Conservation (phyloP, 1,284 basidiomycete genomes). For the Neolentinus lepideus region DNA sequence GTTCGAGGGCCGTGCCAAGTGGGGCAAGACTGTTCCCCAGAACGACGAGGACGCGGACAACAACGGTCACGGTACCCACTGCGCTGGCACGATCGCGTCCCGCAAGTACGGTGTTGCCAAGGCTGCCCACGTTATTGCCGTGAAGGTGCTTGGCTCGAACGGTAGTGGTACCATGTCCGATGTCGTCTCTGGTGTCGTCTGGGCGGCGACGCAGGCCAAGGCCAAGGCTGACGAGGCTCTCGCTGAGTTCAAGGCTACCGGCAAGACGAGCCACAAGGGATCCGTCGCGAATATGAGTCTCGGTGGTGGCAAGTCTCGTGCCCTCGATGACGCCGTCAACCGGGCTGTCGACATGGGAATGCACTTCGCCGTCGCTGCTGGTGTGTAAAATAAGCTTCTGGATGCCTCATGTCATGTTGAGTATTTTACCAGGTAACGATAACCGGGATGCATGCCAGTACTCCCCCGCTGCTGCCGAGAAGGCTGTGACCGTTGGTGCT, state of each 20-base stretch:
- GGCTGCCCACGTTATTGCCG: conserved; percentile 86
- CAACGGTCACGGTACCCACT: conserved; percentile 35
- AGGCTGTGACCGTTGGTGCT: conserved; percentile 75
- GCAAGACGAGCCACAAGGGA: conserved; percentile 57
- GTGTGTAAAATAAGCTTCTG: conserved; percentile 29
- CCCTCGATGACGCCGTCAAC: conserved; percentile 85
- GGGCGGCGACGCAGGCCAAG: conserved; percentile 67
- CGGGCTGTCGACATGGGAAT: conserved; percentile 78
- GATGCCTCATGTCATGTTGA: conserved; percentile 4
- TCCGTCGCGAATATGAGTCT: conserved; percentile 98
- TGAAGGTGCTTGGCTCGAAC: conserved; percentile 94
- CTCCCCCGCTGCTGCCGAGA: conserved; percentile 62
- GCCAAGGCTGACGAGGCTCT: conserved; percentile 50
- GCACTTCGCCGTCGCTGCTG: conserved; percentile 94
- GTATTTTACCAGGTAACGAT: conserved; percentile 30
- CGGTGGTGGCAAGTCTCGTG: conserved; percentile 89
- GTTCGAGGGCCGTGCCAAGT: conserved; percentile 52
- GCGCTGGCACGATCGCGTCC: conserved; percentile 34
- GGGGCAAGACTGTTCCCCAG: conserved; percentile 42
- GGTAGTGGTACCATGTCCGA: conserved; percentile 97
- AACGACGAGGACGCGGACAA: conserved; percentile 37
- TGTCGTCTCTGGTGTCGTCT: conserved; percentile 84
- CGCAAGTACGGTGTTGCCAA: conserved; percentile 88
- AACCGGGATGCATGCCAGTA: conserved; percentile 57
- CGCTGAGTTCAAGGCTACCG: conserved; percentile 51